Conservation (phyloP, 108 stramenopile genomes). For the Ochromonas danica region DNA sequence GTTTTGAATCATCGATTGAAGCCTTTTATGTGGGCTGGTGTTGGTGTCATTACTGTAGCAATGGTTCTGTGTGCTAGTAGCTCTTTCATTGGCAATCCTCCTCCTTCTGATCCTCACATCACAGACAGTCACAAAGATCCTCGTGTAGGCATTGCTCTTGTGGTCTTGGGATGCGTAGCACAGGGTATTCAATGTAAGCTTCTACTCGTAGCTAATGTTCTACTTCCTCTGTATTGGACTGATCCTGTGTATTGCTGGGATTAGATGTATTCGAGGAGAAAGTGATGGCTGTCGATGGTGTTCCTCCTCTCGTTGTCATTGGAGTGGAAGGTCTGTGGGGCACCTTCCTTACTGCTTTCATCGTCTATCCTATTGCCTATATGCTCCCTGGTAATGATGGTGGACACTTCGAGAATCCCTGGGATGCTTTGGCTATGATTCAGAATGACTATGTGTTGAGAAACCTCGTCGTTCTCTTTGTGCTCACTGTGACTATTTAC, state of each 20-base stretch:
- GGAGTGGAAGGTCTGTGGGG: slow-evolving; percentile 49
- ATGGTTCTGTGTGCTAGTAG: slow-evolving; percentile 54
- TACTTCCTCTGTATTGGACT: too few relatives aligned
- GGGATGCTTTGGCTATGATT: slow-evolving; percentile 49
- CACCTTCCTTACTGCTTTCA: slow-evolving; percentile 39
- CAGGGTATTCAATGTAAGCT: slow-evolving; percentile 43
- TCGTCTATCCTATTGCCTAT: slow-evolving; percentile 50
- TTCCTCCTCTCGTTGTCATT: slow-evolving; percentile 45
- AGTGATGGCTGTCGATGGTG: slow-evolving; percentile 50
- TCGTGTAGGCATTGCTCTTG: slow-evolving; percentile 41
- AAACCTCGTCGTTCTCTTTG: slow-evolving; percentile 63
- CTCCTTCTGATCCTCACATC: background rate
- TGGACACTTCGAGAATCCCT: slow-evolving; percentile 48
- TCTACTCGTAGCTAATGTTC: too few relatives aligned
- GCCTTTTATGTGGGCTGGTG: slow-evolving; percentile 55
- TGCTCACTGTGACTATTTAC: slow-evolving; percentile 83
- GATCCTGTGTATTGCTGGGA: too few relatives aligned
- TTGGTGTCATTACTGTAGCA: slow-evolving; percentile 48
- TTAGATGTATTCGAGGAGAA: slow-evolving; percentile 54
- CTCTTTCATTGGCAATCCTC: slow-evolving; percentile 31
- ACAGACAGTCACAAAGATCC: slow-evolving; percentile 31
- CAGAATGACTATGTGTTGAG: slow-evolving; percentile 29
- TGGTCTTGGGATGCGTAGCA: slow-evolving; percentile 51
- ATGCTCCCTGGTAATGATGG: slow-evolving; percentile 45
- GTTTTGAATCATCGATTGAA: slow-evolving; percentile 37